A percentile compares a stretch with the other conserved stretches of the same genome.
Conservation (phyloP, 352 stramenopile species). For the Pythium dissotocum region DNA sequence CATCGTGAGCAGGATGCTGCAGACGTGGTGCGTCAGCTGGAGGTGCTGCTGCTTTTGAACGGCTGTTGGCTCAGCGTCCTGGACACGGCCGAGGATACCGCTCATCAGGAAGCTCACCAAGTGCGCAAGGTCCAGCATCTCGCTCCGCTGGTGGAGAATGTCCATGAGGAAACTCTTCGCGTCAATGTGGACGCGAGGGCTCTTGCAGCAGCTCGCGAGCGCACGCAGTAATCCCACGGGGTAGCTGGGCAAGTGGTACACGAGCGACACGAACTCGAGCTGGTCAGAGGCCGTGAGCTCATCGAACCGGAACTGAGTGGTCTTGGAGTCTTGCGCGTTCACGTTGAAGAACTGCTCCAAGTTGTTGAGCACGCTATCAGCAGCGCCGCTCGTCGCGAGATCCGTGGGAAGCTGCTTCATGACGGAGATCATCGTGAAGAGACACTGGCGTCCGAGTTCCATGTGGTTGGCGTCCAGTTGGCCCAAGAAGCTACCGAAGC, state of each 20-base stretch:
- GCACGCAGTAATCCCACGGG: slow-evolving; percentile 66
- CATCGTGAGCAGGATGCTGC: slow-evolving; percentile 60
- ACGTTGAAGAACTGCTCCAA: slow-evolving; percentile 70
- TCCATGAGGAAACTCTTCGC: slow-evolving; percentile 86
- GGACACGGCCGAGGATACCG: slow-evolving; percentile 43
- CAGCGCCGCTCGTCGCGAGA: slow-evolving; percentile 38
- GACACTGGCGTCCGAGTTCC: slow-evolving; percentile 53
- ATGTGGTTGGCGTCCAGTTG: slow-evolving; percentile 64
- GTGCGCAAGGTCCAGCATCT: slow-evolving; percentile 66
- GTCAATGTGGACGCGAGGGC: slow-evolving; percentile 46
- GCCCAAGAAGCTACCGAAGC: slow-evolving; percentile 60
- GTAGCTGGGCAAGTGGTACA: slow-evolving; percentile 78
- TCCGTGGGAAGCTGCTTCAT: slow-evolving; percentile 77
- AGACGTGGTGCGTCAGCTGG: slow-evolving; percentile 64
- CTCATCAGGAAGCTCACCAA: slow-evolving; percentile 85
- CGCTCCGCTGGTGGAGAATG: slow-evolving; percentile 67
- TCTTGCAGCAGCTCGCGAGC: slow-evolving; percentile 79
- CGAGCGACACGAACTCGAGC: slow-evolving; percentile 65
- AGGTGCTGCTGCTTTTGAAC: slow-evolving; percentile 43
- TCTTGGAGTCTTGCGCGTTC: slow-evolving; percentile 21
- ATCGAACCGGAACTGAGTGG: slow-evolving; percentile 49
- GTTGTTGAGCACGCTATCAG: slow-evolving; percentile 58
- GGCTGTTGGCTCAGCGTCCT: slow-evolving; percentile 19
- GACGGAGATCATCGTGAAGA: slow-evolving; percentile 73
- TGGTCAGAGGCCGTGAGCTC: slow-evolving; percentile 50